Base-by-base conservation (phyloP, 1,284 basidiomycete genomes). In the Ceratorhiza oryzae-sativae region DNA sequence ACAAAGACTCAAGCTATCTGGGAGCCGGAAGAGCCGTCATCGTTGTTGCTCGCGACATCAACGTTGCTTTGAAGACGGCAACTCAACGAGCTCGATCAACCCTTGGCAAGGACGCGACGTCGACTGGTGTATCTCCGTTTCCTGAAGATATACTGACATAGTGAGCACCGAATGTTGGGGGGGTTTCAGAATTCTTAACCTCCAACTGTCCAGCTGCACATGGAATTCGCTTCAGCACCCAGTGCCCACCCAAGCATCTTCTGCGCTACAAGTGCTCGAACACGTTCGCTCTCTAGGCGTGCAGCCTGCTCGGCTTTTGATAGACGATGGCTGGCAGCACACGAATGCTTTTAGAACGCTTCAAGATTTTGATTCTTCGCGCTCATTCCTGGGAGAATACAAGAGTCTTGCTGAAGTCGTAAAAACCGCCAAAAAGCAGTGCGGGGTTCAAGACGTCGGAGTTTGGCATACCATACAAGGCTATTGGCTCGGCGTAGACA, bases 141-240 rank as follows among this genome's bases (percentile, higher is more conserved):
- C 63, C 71, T 27, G 60, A 72, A 45, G 49, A 53, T 34, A 62
- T 32, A 9, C 23, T 74, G 25, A 74, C 73, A 45, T 74, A 74
- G 73, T 74, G 25, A 58, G 73, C 41, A 45, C 15, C 18, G 42
- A 20, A 25, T 39, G 8, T 39, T 6, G 36, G 36, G 36, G 6
- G 13, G 6, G 36, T 39, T 39, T 39, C 36, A 39, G 6, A 13
- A 6, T 39, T 6, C 55, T 59, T 8, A 48, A 32, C 20, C 23
- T 15, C n/a, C 9, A n/a, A 10, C 15, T 25, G 3, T 27, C 30
- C 34, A 74, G 73, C 58, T 74, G 73, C 32, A 74, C 73, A 6
- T 74, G 73, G 73, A 72, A 74, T 49, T 74, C 73, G 18, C 62
- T 74, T 34, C 73, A 74, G 30, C 73, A 71, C 20, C 73, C 73